Evolutionary conservation across 495 filamentous ascomycete genomes (phyloP).

Genomic region (Penicillium pancosmium): DNA sequence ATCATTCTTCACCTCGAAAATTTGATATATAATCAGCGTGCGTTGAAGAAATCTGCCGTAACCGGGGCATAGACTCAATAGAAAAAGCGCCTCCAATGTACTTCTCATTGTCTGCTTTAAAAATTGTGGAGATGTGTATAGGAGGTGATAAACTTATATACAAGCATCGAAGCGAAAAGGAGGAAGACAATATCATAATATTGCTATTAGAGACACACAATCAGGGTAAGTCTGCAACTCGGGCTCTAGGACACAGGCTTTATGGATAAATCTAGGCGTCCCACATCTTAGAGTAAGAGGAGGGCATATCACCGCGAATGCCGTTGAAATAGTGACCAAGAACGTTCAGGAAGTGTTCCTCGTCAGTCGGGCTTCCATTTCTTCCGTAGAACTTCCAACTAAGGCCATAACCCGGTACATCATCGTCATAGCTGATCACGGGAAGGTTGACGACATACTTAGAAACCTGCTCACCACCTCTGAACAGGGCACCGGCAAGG

Average conservation of each 20-base stretch:
- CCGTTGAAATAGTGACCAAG: not conserved
- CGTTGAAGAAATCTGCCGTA: too few species aligned
- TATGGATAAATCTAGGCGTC: not conserved
- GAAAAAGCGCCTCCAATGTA: too few species aligned
- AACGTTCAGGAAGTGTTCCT: slow-evolving; percentile 1
- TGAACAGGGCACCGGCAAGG: not conserved
- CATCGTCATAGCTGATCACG: not conserved
- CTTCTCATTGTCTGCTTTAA: too few species aligned
- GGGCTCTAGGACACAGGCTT: not conserved
- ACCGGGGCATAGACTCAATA: too few species aligned
- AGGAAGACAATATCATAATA: not conserved
- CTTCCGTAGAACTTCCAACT: not conserved
- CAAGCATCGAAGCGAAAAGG: not conserved
- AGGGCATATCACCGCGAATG: not conserved
- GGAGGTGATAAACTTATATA: too few species aligned
- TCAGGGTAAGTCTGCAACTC: not conserved
- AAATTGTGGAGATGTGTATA: too few species aligned
- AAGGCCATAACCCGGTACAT: not conserved
- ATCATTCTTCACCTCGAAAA: too few species aligned
- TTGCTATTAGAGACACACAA: not conserved
- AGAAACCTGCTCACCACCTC: not conserved
- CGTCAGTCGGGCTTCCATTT: not conserved
- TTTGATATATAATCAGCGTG: too few species aligned
- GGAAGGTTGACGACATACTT: slow-evolving; percentile 1
- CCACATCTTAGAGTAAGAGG: not conserved